phyloP scores from a whole-genome alignment of 192 early-diverging fungal species.

The Backusella psychrophila region DNA sequence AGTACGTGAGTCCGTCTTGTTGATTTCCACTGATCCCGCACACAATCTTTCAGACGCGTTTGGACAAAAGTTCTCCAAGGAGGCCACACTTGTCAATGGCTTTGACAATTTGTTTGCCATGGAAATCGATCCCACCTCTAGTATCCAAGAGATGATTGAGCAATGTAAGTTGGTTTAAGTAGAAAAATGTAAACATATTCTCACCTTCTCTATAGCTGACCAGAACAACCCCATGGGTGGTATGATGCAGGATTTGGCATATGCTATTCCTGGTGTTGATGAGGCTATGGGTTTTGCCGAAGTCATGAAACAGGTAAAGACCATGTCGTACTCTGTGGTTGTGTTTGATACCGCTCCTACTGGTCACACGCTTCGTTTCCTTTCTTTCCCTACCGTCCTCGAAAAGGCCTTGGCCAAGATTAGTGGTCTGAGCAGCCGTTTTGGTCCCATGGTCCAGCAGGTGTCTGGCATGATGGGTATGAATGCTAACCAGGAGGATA shows the following conservation, averaged over 20 bases:
- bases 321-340: conserved; percentile 98
- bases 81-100: conserved; percentile 91
- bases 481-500: conserved; percentile 86
- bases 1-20: conserved; percentile 87
- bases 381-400: conserved; percentile 95
- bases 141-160: conserved; percentile 99
- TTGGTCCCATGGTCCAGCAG: conserved; percentile 97
- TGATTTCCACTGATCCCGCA: conserved; percentile 99
- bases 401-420: conserved; percentile 99
- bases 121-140: conserved; percentile 99
- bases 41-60: conserved; percentile 99
- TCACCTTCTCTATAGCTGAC: too few relatives aligned
- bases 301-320: conserved; percentile 99
- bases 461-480: conserved; percentile 85
- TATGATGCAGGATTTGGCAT: conserved; percentile 97
- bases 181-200: too few relatives aligned
- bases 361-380: conserved; percentile 97
- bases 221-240: conserved; percentile 78
- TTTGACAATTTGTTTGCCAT: conserved; percentile 96
- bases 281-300: conserved; percentile 99
- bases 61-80: conserved; percentile 98
- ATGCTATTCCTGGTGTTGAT: conserved; percentile 99
- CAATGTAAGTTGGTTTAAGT: conserved; percentile 57
- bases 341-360: conserved; percentile 99
- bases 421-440: conserved; percentile 84